These are phyloP conservation scores for Pestalotiopsis sp. DNA, from an alignment of 2,329 filamentous ascomycete genomes.

Conservation along the genomic window DNA sequence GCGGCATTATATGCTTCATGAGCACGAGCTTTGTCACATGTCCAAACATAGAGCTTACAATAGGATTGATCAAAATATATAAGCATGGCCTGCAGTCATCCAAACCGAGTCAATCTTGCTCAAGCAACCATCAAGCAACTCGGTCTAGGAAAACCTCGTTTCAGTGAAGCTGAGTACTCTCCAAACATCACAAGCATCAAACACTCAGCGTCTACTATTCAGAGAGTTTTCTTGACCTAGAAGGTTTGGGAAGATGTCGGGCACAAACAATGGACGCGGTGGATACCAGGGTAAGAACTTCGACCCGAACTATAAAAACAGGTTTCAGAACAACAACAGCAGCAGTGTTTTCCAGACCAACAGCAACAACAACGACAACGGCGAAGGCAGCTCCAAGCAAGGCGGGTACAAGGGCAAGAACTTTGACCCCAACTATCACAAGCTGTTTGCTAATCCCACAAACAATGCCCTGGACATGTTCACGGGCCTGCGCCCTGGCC, in stretches of 20 bases:
- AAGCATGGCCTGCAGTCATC: too few species aligned
- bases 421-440: not conserved
- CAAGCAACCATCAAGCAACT: not conserved
- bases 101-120: too few species aligned
- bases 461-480: not conserved
- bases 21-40: too few species aligned
- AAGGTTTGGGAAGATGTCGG: not conserved
- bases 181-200: not conserved
- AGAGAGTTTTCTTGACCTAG: not conserved
- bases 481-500: not conserved
- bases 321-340: not conserved
- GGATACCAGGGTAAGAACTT: not conserved
- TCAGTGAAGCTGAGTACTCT: too few species aligned
- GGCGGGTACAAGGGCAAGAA: conserved; percentile 1
- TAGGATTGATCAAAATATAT: too few species aligned
- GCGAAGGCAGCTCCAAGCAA: not conserved
- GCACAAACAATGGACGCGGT: not conserved
- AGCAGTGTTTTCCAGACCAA: not conserved
- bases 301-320: not conserved
- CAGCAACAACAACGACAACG: not conserved
- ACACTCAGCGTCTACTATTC: not conserved
- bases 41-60: too few species aligned
- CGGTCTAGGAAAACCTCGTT: not conserved
- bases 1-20: too few species aligned
- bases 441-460: not conserved